A percentile compares a stretch with the other conserved stretches of the same genome.
Conservation (phyloP, 2,329 filamentous ascomycete species). For the Trematosphaeria pertusa region DNA sequence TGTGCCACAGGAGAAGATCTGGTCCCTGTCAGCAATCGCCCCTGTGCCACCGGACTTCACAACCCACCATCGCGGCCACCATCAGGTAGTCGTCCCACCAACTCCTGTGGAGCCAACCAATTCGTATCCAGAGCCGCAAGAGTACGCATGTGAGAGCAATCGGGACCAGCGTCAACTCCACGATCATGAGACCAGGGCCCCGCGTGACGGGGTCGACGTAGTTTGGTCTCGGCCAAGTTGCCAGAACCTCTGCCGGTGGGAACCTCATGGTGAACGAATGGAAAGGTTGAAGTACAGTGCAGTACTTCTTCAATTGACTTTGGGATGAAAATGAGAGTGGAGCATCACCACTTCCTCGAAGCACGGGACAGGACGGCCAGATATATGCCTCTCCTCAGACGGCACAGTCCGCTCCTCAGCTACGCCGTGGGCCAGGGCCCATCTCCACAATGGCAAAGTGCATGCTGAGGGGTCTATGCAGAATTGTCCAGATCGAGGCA, state of each 20-base stretch:
- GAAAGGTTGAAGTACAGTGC: conserved; percentile 20
- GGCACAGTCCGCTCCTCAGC: conserved; percentile 26
- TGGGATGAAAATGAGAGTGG: conserved; percentile 25
- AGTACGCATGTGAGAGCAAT: conserved; percentile 45
- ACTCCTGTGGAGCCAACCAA: conserved; percentile 46
- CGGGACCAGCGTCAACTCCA: conserved; percentile 46
- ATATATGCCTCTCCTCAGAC: conserved; percentile 30
- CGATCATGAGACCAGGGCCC: conserved; percentile 52
- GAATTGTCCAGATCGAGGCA: conserved; percentile 24
- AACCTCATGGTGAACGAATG: conserved; percentile 36
- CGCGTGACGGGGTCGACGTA: conserved; percentile 52
- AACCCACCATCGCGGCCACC: conserved; percentile 44
- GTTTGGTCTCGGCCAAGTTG: conserved; percentile 52
- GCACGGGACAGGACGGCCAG: conserved; percentile 35
- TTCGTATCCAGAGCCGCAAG: conserved; percentile 44
- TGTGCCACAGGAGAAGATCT: conserved; percentile 43
- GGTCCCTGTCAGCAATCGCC: conserved; percentile 23
- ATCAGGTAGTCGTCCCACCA: conserved; percentile 51
- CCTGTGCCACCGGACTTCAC: conserved; percentile 14
- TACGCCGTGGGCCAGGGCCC: conserved; percentile 27
- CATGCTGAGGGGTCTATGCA: conserved; percentile 27
- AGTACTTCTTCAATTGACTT: conserved; percentile 29
- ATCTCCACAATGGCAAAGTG: conserved; percentile 31
- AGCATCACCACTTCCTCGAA: conserved; percentile 34
- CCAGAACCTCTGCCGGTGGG: conserved; percentile 42